A percentile compares a stretch with the other conserved stretches of the same genome.
Evolutionary conservation across 2,329 filamentous ascomycete genomes (phyloP).

Genomic region (Trichoderma asperellum): DNA sequence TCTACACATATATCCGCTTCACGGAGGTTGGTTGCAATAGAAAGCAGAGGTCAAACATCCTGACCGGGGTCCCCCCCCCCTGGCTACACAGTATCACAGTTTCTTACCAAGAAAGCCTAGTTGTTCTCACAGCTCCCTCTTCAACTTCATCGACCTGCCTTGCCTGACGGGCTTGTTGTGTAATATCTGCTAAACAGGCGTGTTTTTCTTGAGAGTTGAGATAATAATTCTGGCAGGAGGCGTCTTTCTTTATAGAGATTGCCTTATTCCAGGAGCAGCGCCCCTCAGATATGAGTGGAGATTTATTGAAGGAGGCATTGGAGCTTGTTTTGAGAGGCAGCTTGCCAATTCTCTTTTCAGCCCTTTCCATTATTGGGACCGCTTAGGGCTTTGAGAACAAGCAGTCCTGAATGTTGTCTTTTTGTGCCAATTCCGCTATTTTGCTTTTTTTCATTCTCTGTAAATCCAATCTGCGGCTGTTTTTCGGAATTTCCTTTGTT

Average conservation of each 20-base stretch:
- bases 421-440: too few species aligned
- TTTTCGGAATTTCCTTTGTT: neutral
- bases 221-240: neutral
- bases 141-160: neutral
- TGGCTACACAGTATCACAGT: neutral
- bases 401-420: neutral
- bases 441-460: too few species aligned
- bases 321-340: neutral
- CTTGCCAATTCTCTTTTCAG: neutral
- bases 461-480: neutral
- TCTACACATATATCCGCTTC: neutral
- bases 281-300: neutral
- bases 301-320: neutral
- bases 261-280: neutral
- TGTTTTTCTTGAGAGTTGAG: neutral
- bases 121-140: neutral
- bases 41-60: neutral
- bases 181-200: neutral
- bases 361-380: neutral
- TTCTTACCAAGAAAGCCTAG: neutral
- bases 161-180: neutral
- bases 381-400: neutral
- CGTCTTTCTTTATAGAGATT: neutral
- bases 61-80: neutral
- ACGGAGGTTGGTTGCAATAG: neutral